Evolutionary conservation across 169 alveolate species (phyloP), one percentile per base, ranked within the genome.

Genomic region (Babesia ovis): DNA sequence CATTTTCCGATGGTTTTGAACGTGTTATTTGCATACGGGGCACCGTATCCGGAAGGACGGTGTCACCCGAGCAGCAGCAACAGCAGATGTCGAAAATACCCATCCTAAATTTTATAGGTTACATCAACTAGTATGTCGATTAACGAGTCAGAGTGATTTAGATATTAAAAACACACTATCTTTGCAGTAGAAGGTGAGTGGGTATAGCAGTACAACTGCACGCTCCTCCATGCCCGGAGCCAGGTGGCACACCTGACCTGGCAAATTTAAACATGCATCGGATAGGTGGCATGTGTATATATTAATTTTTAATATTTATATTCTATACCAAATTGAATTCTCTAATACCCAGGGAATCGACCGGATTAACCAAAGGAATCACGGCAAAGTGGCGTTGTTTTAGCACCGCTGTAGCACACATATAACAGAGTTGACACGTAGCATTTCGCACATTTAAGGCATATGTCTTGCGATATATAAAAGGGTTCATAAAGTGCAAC

Each of bases 41-140:
- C 16, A 20, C 18, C 25, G 25, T 48, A n/a, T 64, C 61, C 4
- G 5, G 61, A 16, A 20, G 62, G 32, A 64, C 74, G 14, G 74
- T 64, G 61, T 31, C 41, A 54, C 62, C 74, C 2, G 74, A 64
- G 35, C 81, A 68, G 67, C 85, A 77, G 43, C 51, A 20, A 31
- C 85, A 64, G 72, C 80, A 77, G 3, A 77, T 57, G 53, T 77
- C 68, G 60, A 77, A 35, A 25, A 77, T 14, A 32, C 59, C 79
- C 85, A 77, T 77, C 59, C 23, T 29, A 1, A 22, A 39, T 39
- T 39, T 39, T 39, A 9, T 39, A 14, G 14, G 14, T 8, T 9
- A 39, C 46, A n/a, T n/a, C n/a, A n/a, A n/a, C n/a, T n/a, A n/a
- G n/a, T n/a, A n/a, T n/a, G n/a, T n/a, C n/a, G n/a, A n/a, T n/a